A percentile compares a stretch with the other conserved stretches of the same genome.
Evolutionary conservation across 768 basidiomycete genomes (phyloP).

Genomic region (Amanita subjunquillea): DNA sequence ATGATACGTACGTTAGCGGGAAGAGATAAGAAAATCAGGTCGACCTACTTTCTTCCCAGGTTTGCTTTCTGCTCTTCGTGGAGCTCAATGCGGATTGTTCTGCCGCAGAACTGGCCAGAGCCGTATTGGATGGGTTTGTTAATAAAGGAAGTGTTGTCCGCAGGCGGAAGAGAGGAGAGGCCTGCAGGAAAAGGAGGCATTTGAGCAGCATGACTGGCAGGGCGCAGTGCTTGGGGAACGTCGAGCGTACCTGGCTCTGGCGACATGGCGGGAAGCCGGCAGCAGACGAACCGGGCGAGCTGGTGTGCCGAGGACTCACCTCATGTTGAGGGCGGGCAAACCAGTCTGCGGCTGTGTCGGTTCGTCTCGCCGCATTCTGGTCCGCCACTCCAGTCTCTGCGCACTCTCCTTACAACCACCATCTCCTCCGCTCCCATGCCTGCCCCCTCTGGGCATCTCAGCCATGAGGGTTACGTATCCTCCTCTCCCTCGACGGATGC

Average conservation of each 20-base stretch:
- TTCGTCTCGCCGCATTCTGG: neutral
- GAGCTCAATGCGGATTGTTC: constrained; percentile 42
- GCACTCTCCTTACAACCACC: constrained; percentile 6
- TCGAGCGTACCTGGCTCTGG: neutral
- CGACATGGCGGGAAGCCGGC: neutral
- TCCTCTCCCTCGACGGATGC: constrained; percentile 50
- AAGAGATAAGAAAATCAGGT: constrained; percentile 1
- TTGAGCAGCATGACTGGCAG: neutral
- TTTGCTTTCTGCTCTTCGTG: constrained; percentile 55
- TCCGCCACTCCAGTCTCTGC: constrained; percentile 4
- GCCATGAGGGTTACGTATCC: constrained; percentile 57
- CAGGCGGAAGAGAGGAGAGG: neutral
- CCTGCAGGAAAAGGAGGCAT: neutral
- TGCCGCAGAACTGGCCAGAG: constrained; percentile 52
- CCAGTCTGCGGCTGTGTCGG: constrained; percentile 3
- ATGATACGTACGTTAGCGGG: neutral
- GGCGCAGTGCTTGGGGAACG: neutral
- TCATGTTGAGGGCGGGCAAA: neutral
- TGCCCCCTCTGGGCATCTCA: constrained; percentile 42
- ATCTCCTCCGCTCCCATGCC: constrained; percentile 29
- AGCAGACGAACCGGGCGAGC: neutral
- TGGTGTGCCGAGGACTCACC: neutral
- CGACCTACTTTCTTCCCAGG: constrained; percentile 52
- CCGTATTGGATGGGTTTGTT: constrained; percentile 40
- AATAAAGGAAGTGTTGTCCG: constrained; percentile 1